Base-by-base conservation (phyloP, 805 yeast genomes). In the Nakazawaea sp. region DNA sequence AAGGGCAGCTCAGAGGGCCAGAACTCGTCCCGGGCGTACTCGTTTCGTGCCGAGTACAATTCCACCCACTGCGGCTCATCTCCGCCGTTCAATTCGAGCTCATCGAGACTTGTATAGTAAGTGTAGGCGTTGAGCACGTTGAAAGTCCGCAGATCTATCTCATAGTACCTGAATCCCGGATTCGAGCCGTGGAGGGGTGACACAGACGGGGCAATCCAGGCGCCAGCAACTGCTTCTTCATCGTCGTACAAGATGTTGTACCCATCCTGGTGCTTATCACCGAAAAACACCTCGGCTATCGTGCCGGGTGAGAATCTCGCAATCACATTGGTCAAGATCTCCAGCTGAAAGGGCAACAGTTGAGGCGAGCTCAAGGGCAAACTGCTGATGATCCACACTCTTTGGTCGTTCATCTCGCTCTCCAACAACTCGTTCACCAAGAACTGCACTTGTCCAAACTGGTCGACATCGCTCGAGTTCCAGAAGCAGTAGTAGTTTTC, bases 361-460 rank as follows among this genome's bases (percentile, higher is more conserved):
- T 25, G 24, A 4, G 16, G 23, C 2, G 34, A 29, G 12, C 19
- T 29, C 16, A 38, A 26, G 3, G 41, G 35, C 4, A 38, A 10
- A 20, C 35, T 29, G n/a, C 28, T 16, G 17, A 38, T 25, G 7
- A 38, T 18, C 88, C 88, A 81, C n/a, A 77, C 88, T 48, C 81
- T 62, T 54, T 78, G 76, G 34, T 72, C 73, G 7, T 60, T 61
- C 25, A 47, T 40, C 55, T 81, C 88, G 44, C 80, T 66, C 34
- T 68, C 79, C n/a, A 70, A 53, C 35, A 81, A 61, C 58, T 81
- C 87, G 37, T 72, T 68, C 33, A 76, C 68, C 43, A 81, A 56
- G 51, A 78, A 81, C 45, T 70, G 57, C 60, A 81, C 63, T 45
- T 72, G 75, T 2, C 86, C 87, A 49, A 78, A 78, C 18, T 8